Percentiles rank a stretch among this genome's conserved stretches.
Conservation (phyloP, 495 filamentous ascomycete genomes). For the Jackrogersella multiformis region DNA sequence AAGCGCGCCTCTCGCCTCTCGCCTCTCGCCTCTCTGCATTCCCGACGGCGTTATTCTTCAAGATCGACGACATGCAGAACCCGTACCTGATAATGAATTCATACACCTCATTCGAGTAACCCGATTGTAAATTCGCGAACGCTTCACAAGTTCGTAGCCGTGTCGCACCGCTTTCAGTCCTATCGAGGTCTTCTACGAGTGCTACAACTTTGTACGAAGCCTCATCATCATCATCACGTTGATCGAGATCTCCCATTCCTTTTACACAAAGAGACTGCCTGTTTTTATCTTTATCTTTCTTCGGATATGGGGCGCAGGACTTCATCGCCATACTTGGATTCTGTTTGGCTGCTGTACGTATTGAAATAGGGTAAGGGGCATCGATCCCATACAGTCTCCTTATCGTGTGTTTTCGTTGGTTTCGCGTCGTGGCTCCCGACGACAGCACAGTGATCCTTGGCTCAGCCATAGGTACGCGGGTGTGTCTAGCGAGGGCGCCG, state of each 20-base stretch:
- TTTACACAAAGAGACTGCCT: background rate
- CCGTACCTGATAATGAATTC: slow-evolving; percentile 16
- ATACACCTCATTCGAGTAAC: slow-evolving; percentile 12
- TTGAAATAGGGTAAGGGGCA: background rate
- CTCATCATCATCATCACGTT: background rate
- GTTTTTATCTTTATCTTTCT: slow-evolving; percentile 1
- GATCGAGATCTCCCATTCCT: slow-evolving; percentile 33
- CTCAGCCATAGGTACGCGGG: slow-evolving; percentile 18
- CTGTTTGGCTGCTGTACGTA: slow-evolving; percentile 21
- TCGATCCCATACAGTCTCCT: slow-evolving; percentile 21
- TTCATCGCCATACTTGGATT: slow-evolving; percentile 17
- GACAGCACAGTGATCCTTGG: slow-evolving; percentile 26
- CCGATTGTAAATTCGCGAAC: slow-evolving; percentile 22
- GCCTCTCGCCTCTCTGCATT: slow-evolving; percentile 29
- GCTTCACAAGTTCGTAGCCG: slow-evolving; percentile 35
- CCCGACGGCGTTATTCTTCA: slow-evolving; percentile 10
- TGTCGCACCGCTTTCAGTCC: slow-evolving; percentile 28
- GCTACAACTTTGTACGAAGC: background rate
- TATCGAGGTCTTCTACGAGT: slow-evolving; percentile 3
- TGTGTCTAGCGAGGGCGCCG: slow-evolving; percentile 16
- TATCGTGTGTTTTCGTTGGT: slow-evolving; percentile 40
- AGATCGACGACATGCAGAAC: slow-evolving; percentile 24
- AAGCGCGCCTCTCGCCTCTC: slow-evolving; percentile 31
- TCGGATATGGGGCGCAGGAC: slow-evolving; percentile 26
- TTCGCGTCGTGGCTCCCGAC: slow-evolving; percentile 36